Evolutionary conservation across 495 filamentous ascomycete species (phyloP), one percentile per base, ranked within the genome.

Genomic region (Tuber umbilicatum): DNA sequence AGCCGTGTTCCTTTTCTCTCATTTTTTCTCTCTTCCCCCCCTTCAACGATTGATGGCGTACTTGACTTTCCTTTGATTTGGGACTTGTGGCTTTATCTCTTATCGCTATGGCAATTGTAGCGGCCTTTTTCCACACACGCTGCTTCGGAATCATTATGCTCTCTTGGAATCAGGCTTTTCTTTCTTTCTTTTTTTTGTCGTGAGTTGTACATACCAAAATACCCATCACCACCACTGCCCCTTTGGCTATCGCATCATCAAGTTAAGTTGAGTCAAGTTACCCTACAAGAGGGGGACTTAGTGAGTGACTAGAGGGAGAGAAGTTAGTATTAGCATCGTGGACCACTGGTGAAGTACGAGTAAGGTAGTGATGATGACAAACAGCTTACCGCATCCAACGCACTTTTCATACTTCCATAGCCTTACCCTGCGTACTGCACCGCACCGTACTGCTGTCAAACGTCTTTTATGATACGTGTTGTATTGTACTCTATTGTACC

Each of bases 141-240:
- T 3, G 16, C n/a, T 64, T 31, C 27, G n/a, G 27, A 64, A 64
- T 14, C 4, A 9, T 31, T 31, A 64, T 64, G 31, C 31, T 64
- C 27, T 27, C 55, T 64, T 31, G n/a, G 55, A 31, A 64, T 64
- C 31, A 31, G 55, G 16, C n/a, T 55, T 64, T 64, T 64, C 2
- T 31, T 31, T 64, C 17, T 14, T 55, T 12, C 4, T 50, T 55
- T 31, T 64, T 31, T 31, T 5, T 27, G 27, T 64, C 55, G n/a
- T 64, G 55, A 64, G 55, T 64, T 64, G 55, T 64, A 64, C 17
- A 64, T 64, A 64, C 27, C 55, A 64, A 31, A 64, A 64, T 64
- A 64, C 55, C 55, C 55, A 17, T n/a, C 55, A 64, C 12, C 55
- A 64, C 55, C n/a, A 31, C 47, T n/a, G 23, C 47, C n/a, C 55